Evolutionary conservation across 2,329 filamentous ascomycete genomes (phyloP).

Genomic region (Pestalotiopsis sp.): DNA sequence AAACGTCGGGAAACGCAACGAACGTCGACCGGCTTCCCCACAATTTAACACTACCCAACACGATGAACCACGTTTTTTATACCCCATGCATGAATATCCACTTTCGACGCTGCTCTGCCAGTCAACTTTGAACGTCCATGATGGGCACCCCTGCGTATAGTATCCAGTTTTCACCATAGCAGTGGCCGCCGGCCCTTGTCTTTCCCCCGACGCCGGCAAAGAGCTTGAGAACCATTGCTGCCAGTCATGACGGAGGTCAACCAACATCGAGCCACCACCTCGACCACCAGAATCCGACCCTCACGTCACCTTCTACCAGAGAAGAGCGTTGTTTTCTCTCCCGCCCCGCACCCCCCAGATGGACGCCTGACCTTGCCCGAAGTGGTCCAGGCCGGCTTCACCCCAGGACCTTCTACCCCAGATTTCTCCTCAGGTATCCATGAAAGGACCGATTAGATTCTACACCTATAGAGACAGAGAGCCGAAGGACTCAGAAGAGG

Average conservation of each 20-base stretch:
- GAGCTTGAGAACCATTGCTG: background rate
- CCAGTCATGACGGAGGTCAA: background rate
- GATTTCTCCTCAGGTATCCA: background rate
- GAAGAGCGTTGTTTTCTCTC: background rate
- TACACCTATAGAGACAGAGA: background rate
- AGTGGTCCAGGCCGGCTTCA: background rate
- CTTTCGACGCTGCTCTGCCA: background rate
- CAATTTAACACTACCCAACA: background rate
- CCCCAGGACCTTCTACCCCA: conserved; percentile 3
- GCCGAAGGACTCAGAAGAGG: background rate
- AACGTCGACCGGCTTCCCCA: background rate
- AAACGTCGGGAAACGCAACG: background rate
- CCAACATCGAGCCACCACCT: background rate
- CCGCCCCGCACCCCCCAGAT: background rate
- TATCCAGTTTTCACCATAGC: background rate
- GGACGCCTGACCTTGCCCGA: background rate
- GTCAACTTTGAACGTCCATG: background rate
- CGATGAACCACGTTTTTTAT: background rate
- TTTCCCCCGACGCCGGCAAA: background rate
- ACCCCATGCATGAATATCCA: background rate
- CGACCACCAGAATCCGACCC: background rate
- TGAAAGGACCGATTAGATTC: conserved; percentile 2
- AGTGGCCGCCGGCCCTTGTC: background rate
- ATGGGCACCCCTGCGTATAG: background rate
- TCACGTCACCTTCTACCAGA: background rate